Percentiles rank a stretch among this genome's conserved stretches.
Evolutionary conservation across 345 rosid genomes (phyloP).

Genomic region (Clarkia xantiana): DNA sequence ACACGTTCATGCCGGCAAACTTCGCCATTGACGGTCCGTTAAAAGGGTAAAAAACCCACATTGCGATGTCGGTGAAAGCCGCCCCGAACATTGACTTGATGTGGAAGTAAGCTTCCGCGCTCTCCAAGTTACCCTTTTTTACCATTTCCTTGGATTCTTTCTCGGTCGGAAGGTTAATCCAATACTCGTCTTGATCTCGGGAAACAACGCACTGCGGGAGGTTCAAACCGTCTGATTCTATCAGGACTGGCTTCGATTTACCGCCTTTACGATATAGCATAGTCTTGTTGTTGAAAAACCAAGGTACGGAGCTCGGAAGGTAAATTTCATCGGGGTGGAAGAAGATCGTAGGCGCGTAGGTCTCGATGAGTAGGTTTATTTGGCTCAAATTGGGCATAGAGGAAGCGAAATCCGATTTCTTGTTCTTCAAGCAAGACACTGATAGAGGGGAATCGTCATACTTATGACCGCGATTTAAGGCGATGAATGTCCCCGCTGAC

Average conservation of each 20-base stretch:
- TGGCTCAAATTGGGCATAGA: slow-evolving; percentile 50
- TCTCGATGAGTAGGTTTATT: slow-evolving; percentile 25
- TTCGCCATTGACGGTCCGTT: slow-evolving; percentile 69
- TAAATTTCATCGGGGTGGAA: slow-evolving; percentile 66
- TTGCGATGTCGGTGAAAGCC: slow-evolving; percentile 54
- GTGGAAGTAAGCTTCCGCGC: slow-evolving; percentile 41
- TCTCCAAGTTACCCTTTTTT: slow-evolving; percentile 50
- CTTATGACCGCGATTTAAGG: slow-evolving; percentile 10
- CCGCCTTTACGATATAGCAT: slow-evolving; percentile 49
- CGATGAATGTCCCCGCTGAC: slow-evolving; percentile 44
- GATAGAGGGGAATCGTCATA: slow-evolving; percentile 7
- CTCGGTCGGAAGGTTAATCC: slow-evolving; percentile 66
- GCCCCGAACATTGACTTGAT: slow-evolving; percentile 69
- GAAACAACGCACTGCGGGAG: slow-evolving; percentile 73
- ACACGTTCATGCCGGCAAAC: slow-evolving; percentile 33
- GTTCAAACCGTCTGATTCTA: slow-evolving; percentile 47
- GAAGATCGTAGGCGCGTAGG: slow-evolving; percentile 49
- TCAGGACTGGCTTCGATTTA: slow-evolving; percentile 38
- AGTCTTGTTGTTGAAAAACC: slow-evolving; percentile 69
- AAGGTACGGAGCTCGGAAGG: slow-evolving; percentile 58
- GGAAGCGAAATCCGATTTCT: slow-evolving; percentile 16
- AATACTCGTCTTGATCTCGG: slow-evolving; percentile 43
- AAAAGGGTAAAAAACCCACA: slow-evolving; percentile 80
- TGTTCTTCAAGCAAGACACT: slow-evolving; percentile 51
- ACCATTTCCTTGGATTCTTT: slow-evolving; percentile 32